A percentile compares a stretch with the other conserved stretches of the same genome.
phyloP scores from a whole-genome alignment of 2,329 filamentous ascomycete species.

The Lomentospora prolificans region DNA sequence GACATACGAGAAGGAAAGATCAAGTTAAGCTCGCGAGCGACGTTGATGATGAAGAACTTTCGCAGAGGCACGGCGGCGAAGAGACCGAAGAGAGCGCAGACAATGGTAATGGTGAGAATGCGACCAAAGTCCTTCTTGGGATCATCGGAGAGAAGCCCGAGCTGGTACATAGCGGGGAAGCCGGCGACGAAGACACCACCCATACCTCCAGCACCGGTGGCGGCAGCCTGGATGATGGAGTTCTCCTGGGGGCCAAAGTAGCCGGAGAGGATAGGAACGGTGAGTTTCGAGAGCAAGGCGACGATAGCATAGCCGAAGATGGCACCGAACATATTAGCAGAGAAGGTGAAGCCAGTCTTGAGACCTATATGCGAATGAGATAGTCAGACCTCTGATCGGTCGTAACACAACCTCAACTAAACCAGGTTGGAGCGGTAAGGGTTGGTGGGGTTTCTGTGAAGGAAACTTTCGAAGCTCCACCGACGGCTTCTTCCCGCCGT shows the following conservation, averaged over 20 bases:
- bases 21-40: slow-evolving; percentile 48
- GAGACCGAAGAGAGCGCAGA: slow-evolving; percentile 55
- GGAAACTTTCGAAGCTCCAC: too few species aligned
- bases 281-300: slow-evolving; percentile 39
- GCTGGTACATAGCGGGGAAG: slow-evolving; percentile 50
- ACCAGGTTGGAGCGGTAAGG: not conserved
- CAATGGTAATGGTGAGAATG: slow-evolving; percentile 49
- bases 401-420: not conserved
- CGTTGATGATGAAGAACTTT: slow-evolving; percentile 60
- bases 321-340: slow-evolving; percentile 38
- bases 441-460: too few species aligned
- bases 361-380: slow-evolving; percentile 22
- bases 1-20: slow-evolving; percentile 40
- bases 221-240: slow-evolving; percentile 50
- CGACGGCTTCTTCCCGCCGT: not conserved
- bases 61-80: slow-evolving; percentile 54
- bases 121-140: slow-evolving; percentile 46
- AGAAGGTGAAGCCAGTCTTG: slow-evolving; percentile 42
- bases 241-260: slow-evolving; percentile 52
- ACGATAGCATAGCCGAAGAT: slow-evolving; percentile 52
- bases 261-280: slow-evolving; percentile 41
- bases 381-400: not conserved
- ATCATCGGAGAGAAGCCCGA: slow-evolving; percentile 36
- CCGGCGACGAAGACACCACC: slow-evolving; percentile 48
- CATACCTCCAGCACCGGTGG: slow-evolving; percentile 49